Percentiles rank a stretch among this genome's conserved stretches.
These are phyloP conservation scores for Bacidia rubella DNA, from an alignment of 495 filamentous ascomycete genomes.

Conservation along the genomic window DNA sequence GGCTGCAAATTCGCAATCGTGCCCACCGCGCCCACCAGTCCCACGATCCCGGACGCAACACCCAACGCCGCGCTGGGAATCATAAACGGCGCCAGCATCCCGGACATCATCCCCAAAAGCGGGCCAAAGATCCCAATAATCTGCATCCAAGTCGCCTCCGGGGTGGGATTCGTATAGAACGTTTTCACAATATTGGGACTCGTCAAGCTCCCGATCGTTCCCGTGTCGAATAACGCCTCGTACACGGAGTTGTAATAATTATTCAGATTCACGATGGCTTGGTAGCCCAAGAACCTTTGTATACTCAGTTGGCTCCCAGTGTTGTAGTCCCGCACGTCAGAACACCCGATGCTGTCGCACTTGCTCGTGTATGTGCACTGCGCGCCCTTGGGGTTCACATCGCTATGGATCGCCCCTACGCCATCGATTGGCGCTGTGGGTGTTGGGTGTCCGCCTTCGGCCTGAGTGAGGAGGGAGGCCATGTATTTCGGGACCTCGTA, in stretches of 20 bases:
- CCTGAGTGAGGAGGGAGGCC: slow-evolving; percentile 5
- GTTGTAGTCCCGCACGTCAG: slow-evolving; percentile 3
- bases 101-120: slow-evolving; percentile 3
- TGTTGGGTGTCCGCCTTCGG: neutral
- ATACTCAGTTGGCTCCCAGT: slow-evolving; percentile 2
- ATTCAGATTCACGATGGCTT: slow-evolving; percentile 8
- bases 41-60: slow-evolving; percentile 1
- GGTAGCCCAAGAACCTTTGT: slow-evolving; percentile 10
- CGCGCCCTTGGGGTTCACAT: slow-evolving; percentile 3
- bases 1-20: neutral
- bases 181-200: slow-evolving; percentile 4
- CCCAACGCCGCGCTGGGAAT: neutral
- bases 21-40: neutral
- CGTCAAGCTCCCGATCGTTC: slow-evolving; percentile 3
- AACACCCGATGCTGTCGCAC: slow-evolving; percentile 3
- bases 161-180: slow-evolving; percentile 10
- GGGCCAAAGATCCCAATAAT: slow-evolving; percentile 7
- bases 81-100: slow-evolving; percentile 2
- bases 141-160: slow-evolving; percentile 4
- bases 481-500: slow-evolving; percentile 8
- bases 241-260: slow-evolving; percentile 11
- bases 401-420: neutral
- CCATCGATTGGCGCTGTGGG: slow-evolving; percentile 8
- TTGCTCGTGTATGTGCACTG: slow-evolving; percentile 7
- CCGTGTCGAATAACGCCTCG: slow-evolving; percentile 6